Base-by-base conservation (phyloP, 192 early-diverging fungal species). In the Entomortierella chlamydospora region DNA sequence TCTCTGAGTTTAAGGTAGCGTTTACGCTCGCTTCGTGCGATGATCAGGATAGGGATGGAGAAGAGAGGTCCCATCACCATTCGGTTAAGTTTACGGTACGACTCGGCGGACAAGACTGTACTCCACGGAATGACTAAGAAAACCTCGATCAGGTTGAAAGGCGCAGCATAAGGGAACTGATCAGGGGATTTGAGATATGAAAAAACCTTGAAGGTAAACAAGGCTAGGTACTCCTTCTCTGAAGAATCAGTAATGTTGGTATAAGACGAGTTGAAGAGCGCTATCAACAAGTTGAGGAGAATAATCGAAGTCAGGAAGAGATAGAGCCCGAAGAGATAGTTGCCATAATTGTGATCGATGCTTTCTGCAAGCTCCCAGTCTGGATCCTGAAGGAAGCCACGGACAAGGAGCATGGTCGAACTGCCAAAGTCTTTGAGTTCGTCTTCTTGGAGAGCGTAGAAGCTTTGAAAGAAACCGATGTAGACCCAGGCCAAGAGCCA, bases 221-320 rank as follows among this genome's bases (percentile, higher is more conserved):
- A 43, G 12, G 72, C 73, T 39, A 82, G 25, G 34, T 82, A 82
- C 25, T 82, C 81, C 37, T 73, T 69, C 57, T 82, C 72, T 11
- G 81, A 25, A 8, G 72, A 71, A 41, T 71, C 81, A 4, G 72
- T 71, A 31, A 82, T 82, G 50, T 82, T 73, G 64, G 81, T 77
- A 59, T 82, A 82, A 18, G 81, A 82, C n/a, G 72, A 73, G 59
- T 82, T 82, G 73, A 82, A 82, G 47, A 82, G 81, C 9, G 81
- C 81, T 41, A 82, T 41, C 72, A 82, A 71, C 47, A 82, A 30
- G 60, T 82, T 82, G 34, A 82, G 68, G 29, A 82, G 58, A 66
- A 82, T 82, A 33, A 76, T 76, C 0, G 68, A 70, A 18, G 72
- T 82, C 53, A 77, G 41, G 72, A 82, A 82, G 39, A 82, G 54